Evolutionary conservation across 352 stramenopile species (phyloP).

Genomic region (Globisporangium canariense): DNA sequence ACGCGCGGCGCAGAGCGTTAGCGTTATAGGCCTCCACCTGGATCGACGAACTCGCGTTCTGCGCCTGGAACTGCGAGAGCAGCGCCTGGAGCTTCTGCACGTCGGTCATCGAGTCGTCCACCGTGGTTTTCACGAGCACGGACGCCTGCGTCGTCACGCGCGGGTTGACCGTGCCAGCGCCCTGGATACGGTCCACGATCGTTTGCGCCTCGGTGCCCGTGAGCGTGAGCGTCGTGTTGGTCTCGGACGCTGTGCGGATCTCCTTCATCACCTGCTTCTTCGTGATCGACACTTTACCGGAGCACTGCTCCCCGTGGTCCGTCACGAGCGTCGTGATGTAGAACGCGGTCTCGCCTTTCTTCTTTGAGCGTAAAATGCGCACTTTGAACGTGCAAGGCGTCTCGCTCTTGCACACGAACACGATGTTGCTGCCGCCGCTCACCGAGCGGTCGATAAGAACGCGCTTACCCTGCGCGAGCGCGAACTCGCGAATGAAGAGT

Average conservation of each 20-base stretch:
- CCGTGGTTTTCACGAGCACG: conserved; percentile 36
- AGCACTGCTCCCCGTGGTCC: conserved; percentile 32
- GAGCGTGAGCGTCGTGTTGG: conserved; percentile 27
- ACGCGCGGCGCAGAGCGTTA: conserved; percentile 34
- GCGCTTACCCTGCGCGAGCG: conserved; percentile 40
- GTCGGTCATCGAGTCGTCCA: conserved; percentile 23
- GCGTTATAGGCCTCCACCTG: conserved; percentile 29
- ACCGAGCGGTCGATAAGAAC: conserved; percentile 31
- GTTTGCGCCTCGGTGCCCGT: conserved; percentile 27
- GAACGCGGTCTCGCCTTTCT: conserved; percentile 8
- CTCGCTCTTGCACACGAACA: conserved; percentile 41
- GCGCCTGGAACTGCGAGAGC: conserved; percentile 38
- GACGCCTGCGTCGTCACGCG: conserved; percentile 31
- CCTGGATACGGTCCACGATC: conserved; percentile 25
- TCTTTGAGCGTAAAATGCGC: conserved; percentile 29
- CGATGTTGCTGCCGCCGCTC: conserved; percentile 51
- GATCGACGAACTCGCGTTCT: conserved; percentile 34
- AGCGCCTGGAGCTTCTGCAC: conserved; percentile 45
- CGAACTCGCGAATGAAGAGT: conserved; percentile 44
- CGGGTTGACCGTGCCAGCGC: conserved; percentile 20
- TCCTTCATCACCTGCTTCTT: conserved; percentile 40
- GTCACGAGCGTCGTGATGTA: conserved; percentile 30
- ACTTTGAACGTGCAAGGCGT: conserved; percentile 41
- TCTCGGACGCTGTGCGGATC: conserved; percentile 26
- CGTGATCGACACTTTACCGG: conserved; percentile 33